Percentiles rank a stretch among this genome's conserved stretches.
phyloP scores from a whole-genome alignment of 306 rosid species.

The Datisca glomerata region DNA sequence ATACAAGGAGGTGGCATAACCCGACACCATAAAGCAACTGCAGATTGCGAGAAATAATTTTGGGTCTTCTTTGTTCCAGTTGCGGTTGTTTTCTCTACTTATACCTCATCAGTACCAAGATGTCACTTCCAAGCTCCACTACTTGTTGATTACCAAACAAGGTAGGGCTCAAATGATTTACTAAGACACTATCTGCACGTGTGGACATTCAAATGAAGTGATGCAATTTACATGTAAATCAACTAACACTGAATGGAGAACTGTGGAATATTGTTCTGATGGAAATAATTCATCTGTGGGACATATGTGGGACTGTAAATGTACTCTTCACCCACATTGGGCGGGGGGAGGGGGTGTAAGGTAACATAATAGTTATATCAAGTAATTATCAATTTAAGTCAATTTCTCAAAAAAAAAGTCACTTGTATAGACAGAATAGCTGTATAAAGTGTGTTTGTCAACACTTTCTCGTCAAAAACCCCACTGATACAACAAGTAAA shows the following conservation, averaged over 20 bases:
- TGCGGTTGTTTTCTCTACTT: constrained; percentile 24
- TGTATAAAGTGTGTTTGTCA: too few species aligned
- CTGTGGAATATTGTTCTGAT: too few species aligned
- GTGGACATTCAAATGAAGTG: constrained; percentile 4
- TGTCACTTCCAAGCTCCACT: constrained; percentile 52
- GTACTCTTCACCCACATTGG: too few species aligned
- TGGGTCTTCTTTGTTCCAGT: constrained; percentile 23
- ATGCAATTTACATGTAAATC: not conserved
- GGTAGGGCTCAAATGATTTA: constrained; percentile 47
- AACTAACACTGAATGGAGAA: not conserved
- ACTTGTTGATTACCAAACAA: constrained; percentile 34
- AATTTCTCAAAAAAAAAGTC: too few species aligned
- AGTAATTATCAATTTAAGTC: too few species aligned
- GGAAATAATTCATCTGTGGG: too few species aligned
- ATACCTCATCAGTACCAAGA: constrained; percentile 31
- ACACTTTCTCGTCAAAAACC: too few species aligned
- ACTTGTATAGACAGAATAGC: too few species aligned
- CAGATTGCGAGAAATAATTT: constrained; percentile 67
- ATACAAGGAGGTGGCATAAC: constrained; percentile 94
- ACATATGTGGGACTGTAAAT: too few species aligned
- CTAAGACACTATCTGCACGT: constrained; percentile 33
- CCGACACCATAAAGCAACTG: constrained; percentile 73
- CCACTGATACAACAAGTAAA: too few species aligned
- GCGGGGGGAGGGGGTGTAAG: too few species aligned
- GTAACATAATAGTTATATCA: too few species aligned